Percentiles rank a stretch among this genome's conserved stretches.
phyloP scores from a whole-genome alignment of 208 protist species.

The Acanthamoeba castellanii region DNA sequence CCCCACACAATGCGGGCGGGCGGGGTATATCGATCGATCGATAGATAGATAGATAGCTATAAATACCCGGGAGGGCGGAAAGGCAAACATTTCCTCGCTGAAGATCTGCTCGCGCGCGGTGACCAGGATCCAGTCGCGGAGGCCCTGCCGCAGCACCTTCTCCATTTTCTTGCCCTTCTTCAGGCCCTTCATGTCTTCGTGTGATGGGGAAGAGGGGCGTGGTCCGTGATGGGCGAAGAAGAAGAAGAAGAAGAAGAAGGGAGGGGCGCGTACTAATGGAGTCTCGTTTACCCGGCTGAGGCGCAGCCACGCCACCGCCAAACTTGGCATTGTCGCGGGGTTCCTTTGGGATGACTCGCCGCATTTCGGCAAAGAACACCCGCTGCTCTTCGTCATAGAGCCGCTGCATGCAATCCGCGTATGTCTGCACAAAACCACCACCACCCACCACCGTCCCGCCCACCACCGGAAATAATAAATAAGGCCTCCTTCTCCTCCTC shows the following conservation, averaged over 20 bases:
- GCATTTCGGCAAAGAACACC: background rate
- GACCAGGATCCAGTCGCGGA: background rate
- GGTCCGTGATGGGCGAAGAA: background rate
- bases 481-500: no score
- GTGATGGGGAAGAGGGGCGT: no score
- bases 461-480: no score
- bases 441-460: no score
- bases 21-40: no score
- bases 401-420: background rate
- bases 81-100: background rate
- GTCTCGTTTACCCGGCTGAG: background rate
- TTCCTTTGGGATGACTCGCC: background rate
- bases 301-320: background rate
- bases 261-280: no score
- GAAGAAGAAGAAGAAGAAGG: background rate
- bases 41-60: background rate
- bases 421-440: background rate
- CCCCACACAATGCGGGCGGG: no score
- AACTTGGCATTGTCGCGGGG: background rate
- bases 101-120: constrained; percentile 6
- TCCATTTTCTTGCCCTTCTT: background rate
- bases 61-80: background rate
- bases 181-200: background rate
- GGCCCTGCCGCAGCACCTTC: background rate
- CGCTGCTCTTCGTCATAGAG: background rate